These are phyloP conservation scores for Apiospora phragmitis DNA, from an alignment of 2,329 filamentous ascomycete genomes.

Conservation along the genomic window DNA sequence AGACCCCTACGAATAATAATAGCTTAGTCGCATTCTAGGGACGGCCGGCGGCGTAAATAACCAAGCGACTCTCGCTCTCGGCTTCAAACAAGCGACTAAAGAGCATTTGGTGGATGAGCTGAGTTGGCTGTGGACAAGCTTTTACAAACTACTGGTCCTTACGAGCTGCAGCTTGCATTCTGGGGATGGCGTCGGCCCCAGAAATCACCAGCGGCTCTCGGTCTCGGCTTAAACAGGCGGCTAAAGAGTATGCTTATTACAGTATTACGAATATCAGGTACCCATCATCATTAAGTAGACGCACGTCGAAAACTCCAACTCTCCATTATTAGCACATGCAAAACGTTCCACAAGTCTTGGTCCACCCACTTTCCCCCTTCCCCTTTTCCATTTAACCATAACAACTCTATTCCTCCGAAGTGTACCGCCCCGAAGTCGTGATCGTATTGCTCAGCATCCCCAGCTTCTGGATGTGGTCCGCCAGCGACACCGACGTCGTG, in stretches of 20 bases:
- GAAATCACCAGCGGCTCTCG: neutral
- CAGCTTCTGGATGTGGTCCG: slow-evolving; percentile 37
- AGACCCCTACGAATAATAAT: no score
- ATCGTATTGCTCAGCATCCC: slow-evolving; percentile 10
- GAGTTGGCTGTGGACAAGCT: neutral
- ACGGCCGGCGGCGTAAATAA: no score
- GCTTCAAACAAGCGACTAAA: no score
- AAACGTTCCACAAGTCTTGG: no score
- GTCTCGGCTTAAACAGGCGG: neutral
- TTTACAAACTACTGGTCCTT: neutral
- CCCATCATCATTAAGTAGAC: neutral
- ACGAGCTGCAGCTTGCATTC: neutral
- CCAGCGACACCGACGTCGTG: slow-evolving; percentile 39
- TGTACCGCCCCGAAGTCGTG: neutral
- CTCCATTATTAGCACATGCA: no score
- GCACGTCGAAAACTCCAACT: neutral
- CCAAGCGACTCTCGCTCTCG: no score
- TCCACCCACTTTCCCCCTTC: neutral
- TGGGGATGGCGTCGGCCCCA: neutral
- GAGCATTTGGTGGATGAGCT: no score
- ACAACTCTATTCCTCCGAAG: neutral
- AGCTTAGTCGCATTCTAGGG: no score
- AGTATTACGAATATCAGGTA: neutral
- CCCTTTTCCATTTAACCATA: no score
- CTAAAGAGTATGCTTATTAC: neutral